Conservation (phyloP, 306 rosid species). For the Albizia julibrissin region DNA sequence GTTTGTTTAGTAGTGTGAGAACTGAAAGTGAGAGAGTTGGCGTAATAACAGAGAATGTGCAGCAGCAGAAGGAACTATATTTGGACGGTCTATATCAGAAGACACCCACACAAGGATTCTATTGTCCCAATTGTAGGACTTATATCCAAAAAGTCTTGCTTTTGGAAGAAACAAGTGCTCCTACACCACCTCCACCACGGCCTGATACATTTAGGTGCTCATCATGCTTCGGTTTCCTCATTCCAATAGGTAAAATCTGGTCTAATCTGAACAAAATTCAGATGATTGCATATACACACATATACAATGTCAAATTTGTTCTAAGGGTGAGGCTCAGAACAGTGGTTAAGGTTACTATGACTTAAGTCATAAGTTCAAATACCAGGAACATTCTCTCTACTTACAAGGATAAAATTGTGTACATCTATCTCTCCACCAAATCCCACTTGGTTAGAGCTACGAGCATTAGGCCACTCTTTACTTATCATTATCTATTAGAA, state of each 20-base stretch:
- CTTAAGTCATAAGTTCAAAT: too few species aligned
- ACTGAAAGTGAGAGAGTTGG: conserved; percentile 30
- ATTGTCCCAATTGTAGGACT: conserved; percentile 73
- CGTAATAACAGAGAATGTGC: conserved; percentile 22
- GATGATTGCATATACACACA: neutral
- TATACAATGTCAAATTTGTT: neutral
- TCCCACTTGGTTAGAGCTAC: neutral
- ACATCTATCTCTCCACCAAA: too few species aligned
- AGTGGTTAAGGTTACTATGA: neutral
- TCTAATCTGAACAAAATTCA: neutral
- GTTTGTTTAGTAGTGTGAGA: neutral
- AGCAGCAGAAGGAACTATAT: conserved; percentile 44
- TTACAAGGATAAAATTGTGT: too few species aligned
- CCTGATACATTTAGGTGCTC: conserved; percentile 46
- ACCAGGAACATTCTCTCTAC: too few species aligned
- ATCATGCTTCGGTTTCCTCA: conserved; percentile 73
- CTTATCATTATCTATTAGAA: too few species aligned
- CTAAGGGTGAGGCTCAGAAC: too few species aligned
- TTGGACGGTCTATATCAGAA: conserved; percentile 53
- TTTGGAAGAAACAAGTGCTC: neutral
- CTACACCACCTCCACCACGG: neutral
- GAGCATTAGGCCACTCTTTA: neutral
- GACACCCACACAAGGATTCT: conserved; percentile 55
- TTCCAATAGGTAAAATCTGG: conserved; percentile 45
- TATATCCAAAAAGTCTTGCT: conserved; percentile 72